phyloP scores from a whole-genome alignment of 768 basidiomycete genomes.

The Serendipita sp. region DNA sequence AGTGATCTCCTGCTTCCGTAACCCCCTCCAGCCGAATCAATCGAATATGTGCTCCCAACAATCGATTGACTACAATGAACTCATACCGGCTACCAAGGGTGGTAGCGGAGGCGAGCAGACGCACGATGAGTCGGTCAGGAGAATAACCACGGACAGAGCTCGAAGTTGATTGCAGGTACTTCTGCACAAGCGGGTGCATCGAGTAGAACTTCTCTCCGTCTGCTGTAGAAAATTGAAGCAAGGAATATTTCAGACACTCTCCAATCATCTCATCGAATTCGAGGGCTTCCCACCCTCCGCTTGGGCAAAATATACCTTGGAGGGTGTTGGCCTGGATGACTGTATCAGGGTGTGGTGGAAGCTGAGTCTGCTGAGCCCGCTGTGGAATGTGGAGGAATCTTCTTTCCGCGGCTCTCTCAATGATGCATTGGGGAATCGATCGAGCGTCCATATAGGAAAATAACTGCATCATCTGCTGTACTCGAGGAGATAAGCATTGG shows the following conservation, averaged over 20 bases:
- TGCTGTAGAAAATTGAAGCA: not conserved
- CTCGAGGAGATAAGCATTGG: not conserved
- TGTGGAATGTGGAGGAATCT: not conserved
- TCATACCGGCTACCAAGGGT: not conserved
- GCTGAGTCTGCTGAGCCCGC: too few species aligned
- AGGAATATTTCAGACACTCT: not conserved
- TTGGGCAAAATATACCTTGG: not conserved
- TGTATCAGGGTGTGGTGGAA: not conserved
- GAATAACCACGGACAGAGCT: not conserved
- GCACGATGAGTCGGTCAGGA: not conserved
- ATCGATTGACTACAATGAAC: not conserved
- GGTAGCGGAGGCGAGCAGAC: not conserved
- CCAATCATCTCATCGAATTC: not conserved
- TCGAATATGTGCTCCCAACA: not conserved
- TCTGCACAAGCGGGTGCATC: not conserved
- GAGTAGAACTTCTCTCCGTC: not conserved
- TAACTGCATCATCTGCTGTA: not conserved
- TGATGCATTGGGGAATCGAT: not conserved
- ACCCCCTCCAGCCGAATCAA: not conserved
- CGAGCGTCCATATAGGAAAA: not conserved
- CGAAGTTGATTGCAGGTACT: not conserved
- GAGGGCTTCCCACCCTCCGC: not conserved
- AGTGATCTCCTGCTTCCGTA: not conserved
- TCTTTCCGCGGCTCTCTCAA: not conserved
- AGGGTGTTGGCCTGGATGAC: not conserved